Percentiles rank a stretch among this genome's conserved stretches.
Evolutionary conservation across 768 basidiomycete species (phyloP).

Genomic region (Crepidotus variabilis): DNA sequence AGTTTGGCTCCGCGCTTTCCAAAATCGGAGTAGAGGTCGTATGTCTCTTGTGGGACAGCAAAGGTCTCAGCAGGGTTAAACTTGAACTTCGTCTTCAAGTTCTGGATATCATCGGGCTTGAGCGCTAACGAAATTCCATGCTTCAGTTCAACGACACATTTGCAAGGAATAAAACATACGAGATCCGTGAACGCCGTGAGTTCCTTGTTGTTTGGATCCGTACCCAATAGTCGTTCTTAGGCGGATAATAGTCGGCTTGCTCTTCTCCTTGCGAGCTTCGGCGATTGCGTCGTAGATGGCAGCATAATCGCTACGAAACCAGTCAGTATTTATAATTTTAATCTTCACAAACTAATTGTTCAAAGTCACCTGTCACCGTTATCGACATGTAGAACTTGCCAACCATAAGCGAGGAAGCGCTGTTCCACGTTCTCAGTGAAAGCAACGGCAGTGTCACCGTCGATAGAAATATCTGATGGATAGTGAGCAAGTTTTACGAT

Average conservation of each 20-base stretch:
- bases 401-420: slow-evolving; percentile 88
- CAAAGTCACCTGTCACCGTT: slow-evolving; percentile 67
- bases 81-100: slow-evolving; percentile 80
- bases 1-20: too few species aligned
- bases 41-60: too few species aligned
- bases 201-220: slow-evolving; percentile 90
- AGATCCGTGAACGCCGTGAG: slow-evolving; percentile 91
- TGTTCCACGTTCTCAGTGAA: slow-evolving; percentile 93
- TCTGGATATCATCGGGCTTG: slow-evolving; percentile 85
- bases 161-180: slow-evolving; percentile 49
- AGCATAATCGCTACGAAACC: slow-evolving; percentile 57
- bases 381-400: slow-evolving; percentile 86
- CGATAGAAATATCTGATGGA: slow-evolving; percentile 96
- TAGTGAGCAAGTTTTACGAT: too few species aligned
- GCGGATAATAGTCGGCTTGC: slow-evolving; percentile 84
- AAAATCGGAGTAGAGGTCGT: too few species aligned
- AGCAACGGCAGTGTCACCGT: slow-evolving; percentile 86
- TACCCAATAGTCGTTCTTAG: slow-evolving; percentile 90
- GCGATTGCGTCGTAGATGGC: slow-evolving; percentile 77
- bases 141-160: neutral
- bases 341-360: neutral
- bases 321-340: neutral
- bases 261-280: slow-evolving; percentile 69
- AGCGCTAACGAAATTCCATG: slow-evolving; percentile 51
- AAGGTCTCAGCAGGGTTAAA: slow-evolving; percentile 76